A percentile compares a stretch with the other conserved stretches of the same genome.
phyloP scores from a whole-genome alignment of 192 early-diverging fungal genomes.

The Podila clonocystis region DNA sequence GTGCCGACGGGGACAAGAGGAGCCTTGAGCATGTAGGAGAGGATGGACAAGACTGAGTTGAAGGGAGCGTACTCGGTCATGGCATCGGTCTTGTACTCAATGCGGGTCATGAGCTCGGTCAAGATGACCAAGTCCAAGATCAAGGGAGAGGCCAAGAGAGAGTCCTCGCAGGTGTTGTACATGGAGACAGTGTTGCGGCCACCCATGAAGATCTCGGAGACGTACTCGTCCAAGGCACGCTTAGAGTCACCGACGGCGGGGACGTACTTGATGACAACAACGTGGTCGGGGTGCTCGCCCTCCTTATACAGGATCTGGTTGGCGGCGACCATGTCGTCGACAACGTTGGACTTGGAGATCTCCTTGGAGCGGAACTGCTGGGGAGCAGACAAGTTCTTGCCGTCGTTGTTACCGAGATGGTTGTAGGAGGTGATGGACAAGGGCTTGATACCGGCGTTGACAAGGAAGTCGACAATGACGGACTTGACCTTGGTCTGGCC shows the following conservation, averaged over 20 bases:
- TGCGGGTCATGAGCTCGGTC: slow-evolving; percentile 97
- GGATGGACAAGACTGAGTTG: slow-evolving; percentile 94
- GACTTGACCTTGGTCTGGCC: slow-evolving; percentile 99
- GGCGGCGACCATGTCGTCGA: slow-evolving; percentile 99
- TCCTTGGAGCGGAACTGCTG: slow-evolving; percentile 99
- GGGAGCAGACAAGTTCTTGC: slow-evolving; percentile 96
- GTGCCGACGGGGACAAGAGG: slow-evolving; percentile 93
- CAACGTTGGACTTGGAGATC: slow-evolving; percentile 98
- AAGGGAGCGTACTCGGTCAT: slow-evolving; percentile 84
- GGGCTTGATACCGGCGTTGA: slow-evolving; percentile 99
- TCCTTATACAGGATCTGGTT: slow-evolving; percentile 93
- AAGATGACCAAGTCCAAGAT: slow-evolving; percentile 97
- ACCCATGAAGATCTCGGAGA: slow-evolving; percentile 99
- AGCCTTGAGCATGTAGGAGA: slow-evolving; percentile 96
- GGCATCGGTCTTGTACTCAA: slow-evolving; percentile 84
- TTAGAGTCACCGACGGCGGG: slow-evolving; percentile 97
- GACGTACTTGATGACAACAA: slow-evolving; percentile 99
- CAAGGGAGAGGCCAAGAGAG: slow-evolving; percentile 95
- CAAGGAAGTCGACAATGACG: slow-evolving; percentile 97
- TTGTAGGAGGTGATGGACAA: slow-evolving; percentile 96
- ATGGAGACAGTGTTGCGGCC: slow-evolving; percentile 94
- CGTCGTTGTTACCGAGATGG: slow-evolving; percentile 99
- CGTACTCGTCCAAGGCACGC: slow-evolving; percentile 98
- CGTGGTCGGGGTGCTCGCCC: slow-evolving; percentile 73
- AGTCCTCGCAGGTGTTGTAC: slow-evolving; percentile 99